Evolutionary conservation across 768 basidiomycete genomes (phyloP).

Genomic region (Termitomyces sp.): DNA sequence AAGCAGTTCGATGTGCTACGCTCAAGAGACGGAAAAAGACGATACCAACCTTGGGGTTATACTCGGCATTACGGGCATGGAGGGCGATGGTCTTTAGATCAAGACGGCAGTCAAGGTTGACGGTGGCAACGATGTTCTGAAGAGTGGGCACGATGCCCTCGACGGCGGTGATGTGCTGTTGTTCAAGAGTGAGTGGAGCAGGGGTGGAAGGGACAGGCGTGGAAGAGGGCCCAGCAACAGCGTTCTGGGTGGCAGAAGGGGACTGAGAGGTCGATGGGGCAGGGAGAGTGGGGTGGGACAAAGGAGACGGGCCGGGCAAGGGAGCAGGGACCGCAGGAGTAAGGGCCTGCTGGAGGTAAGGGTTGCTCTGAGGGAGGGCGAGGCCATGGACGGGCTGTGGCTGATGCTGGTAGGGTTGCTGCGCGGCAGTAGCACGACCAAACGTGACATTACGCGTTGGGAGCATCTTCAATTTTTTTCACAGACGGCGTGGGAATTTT

Average conservation of each 20-base stretch:
- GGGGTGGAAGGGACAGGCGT: slow-evolving; percentile 61
- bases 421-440: slow-evolving; percentile 50
- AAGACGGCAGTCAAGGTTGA: slow-evolving; percentile 93
- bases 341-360: slow-evolving; percentile 30
- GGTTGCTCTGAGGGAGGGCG: slow-evolving; percentile 54
- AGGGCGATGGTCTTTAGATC: slow-evolving; percentile 98
- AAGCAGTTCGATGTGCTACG: slow-evolving; percentile 56
- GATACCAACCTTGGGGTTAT: slow-evolving; percentile 97
- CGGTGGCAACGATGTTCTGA: slow-evolving; percentile 99
- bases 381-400: slow-evolving; percentile 38
- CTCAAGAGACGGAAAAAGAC: slow-evolving; percentile 27
- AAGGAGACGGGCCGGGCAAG: slow-evolving; percentile 49
- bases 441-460: slow-evolving; percentile 78
- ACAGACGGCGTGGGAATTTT: slow-evolving; percentile 36
- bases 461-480: slow-evolving; percentile 38
- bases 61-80: slow-evolving; percentile 97
- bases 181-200: slow-evolving; percentile 74
- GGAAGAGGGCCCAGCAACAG: slow-evolving; percentile 51
- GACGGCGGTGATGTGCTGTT: slow-evolving; percentile 93
- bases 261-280: slow-evolving; percentile 24
- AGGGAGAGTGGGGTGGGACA: slow-evolving; percentile 34
- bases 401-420: slow-evolving; percentile 33
- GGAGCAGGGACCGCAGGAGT: slow-evolving; percentile 15
- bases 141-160: slow-evolving; percentile 98
- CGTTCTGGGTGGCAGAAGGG: slow-evolving; percentile 25